A percentile compares a stretch with the other conserved stretches of the same genome.
These are phyloP conservation scores for Ophiostoma fasciatum DNA, from an alignment of 2,329 filamentous ascomycete genomes.

Conservation along the genomic window DNA sequence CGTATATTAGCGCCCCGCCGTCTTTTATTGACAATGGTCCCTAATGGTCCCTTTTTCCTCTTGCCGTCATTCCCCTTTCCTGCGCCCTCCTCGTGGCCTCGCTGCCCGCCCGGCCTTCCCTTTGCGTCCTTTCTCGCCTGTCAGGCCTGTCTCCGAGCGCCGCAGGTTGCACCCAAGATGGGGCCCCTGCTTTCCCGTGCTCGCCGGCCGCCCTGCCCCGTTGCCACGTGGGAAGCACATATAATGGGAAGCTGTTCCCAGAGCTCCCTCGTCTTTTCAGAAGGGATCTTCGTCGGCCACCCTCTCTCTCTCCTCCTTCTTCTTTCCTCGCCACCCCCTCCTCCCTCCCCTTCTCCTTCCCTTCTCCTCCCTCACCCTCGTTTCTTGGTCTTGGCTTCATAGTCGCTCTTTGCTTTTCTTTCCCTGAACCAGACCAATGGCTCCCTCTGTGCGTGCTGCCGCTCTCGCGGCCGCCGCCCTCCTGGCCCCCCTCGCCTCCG, in stretches of 20 bases:
- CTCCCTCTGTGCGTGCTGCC: slow-evolving; percentile 1
- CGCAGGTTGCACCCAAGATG: no score
- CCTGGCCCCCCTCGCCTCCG: slow-evolving; percentile 7
- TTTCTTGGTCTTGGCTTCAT: neutral
- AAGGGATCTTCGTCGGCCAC: slow-evolving; percentile 7
- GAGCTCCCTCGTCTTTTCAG: neutral
- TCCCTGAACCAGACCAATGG: no score
- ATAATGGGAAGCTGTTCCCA: neutral
- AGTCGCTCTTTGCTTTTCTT: neutral
- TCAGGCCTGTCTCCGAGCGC: no score
- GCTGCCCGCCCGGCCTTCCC: no score
- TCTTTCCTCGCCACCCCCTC: neutral
- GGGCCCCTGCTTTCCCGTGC: no score
- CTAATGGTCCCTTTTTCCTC: no score
- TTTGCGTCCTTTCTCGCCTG: no score
- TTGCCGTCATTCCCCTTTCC: no score
- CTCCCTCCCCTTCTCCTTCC: neutral
- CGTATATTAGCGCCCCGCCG: no score
- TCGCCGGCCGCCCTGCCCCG: no score
- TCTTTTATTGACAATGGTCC: no score
- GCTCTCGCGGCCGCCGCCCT: slow-evolving; percentile 4
- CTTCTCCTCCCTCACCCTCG: neutral
- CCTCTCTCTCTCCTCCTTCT: neutral
- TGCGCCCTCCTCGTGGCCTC: no score
- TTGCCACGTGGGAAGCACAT: slow-evolving; percentile 4